Conservation (phyloP, 129 eudicot species). For the Ambrosia artemisiifolia region DNA sequence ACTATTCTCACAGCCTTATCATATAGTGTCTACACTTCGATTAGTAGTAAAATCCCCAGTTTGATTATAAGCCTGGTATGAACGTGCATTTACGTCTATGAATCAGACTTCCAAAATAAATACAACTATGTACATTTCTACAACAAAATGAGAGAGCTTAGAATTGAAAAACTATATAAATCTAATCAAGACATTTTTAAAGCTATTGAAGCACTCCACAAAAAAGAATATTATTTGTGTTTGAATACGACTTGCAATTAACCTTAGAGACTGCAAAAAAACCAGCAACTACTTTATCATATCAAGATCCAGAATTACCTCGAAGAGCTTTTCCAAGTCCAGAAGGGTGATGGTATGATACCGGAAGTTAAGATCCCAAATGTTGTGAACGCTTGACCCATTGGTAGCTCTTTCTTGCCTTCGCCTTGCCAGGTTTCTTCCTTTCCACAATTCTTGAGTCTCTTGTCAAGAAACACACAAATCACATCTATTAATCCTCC, state of each 20-base stretch:
- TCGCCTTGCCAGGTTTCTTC: conserved; percentile 95
- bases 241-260: conserved; percentile 10
- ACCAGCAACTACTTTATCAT: not conserved
- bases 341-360: not conserved
- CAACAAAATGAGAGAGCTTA: too few species aligned
- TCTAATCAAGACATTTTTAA: too few species aligned
- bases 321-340: not conserved
- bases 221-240: conserved; percentile 7
- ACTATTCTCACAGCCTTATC: too few species aligned
- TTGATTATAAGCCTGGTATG: too few species aligned
- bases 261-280: not conserved
- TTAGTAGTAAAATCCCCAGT: too few species aligned
- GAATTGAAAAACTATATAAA: too few species aligned
- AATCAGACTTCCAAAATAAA: too few species aligned
- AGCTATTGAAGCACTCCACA: too few species aligned
- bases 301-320: conserved; percentile 10
- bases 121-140: too few species aligned
- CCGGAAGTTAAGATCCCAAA: not conserved
- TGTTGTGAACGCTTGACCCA: conserved; percentile 76
- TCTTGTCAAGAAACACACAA: conserved; percentile 58
- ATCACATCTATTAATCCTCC: conserved; percentile 2
- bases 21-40: too few species aligned
- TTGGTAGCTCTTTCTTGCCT: conserved; percentile 96
- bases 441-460: conserved; percentile 87
- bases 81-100: too few species aligned